A percentile compares a stretch with the other conserved stretches of the same genome.
These are phyloP conservation scores for Aspergillus cristatus DNA, from an alignment of 495 filamentous ascomycete species.

Conservation along the genomic window DNA sequence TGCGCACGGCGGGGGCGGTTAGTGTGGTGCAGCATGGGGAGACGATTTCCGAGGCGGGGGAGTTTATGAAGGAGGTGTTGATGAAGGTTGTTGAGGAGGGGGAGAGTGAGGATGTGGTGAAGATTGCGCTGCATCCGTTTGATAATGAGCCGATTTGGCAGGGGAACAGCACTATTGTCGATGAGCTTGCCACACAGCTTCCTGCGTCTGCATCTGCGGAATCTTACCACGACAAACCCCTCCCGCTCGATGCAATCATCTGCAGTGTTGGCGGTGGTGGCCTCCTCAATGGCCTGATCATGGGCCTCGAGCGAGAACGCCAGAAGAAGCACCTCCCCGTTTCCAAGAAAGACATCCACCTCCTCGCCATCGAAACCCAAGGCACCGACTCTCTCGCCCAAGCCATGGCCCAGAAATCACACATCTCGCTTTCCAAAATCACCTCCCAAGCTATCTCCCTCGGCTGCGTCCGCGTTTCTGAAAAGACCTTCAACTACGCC, in stretches of 20 bases:
- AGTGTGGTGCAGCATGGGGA: slow-evolving; percentile 63
- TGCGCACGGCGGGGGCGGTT: slow-evolving; percentile 57
- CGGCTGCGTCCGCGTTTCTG: slow-evolving; percentile 64
- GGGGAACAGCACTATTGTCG: slow-evolving; percentile 62
- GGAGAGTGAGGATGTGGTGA: slow-evolving; percentile 47
- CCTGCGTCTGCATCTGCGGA: slow-evolving; percentile 23
- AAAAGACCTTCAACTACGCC: slow-evolving; percentile 60
- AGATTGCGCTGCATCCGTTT: slow-evolving; percentile 74
- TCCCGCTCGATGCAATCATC: slow-evolving; percentile 56
- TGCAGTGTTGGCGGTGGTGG: slow-evolving; percentile 89
- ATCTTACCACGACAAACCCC: slow-evolving; percentile 24
- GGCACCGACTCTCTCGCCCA: slow-evolving; percentile 67
- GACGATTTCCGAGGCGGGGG: slow-evolving; percentile 71
- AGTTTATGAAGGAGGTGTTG: slow-evolving; percentile 53
- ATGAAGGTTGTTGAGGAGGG: slow-evolving; percentile 34
- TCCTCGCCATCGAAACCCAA: slow-evolving; percentile 74
- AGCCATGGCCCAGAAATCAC: slow-evolving; percentile 47
- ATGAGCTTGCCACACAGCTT: slow-evolving; percentile 60
- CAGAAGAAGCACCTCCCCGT: slow-evolving; percentile 1
- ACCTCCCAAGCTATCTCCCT: slow-evolving; percentile 74
- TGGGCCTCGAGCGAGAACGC: slow-evolving; percentile 49
- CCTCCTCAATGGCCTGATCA: slow-evolving; percentile 67
- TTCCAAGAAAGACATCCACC: slow-evolving; percentile 21
- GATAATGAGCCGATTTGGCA: slow-evolving; percentile 81
- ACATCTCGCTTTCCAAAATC: slow-evolving; percentile 63